Percentiles rank a stretch among this genome's conserved stretches.
These are phyloP conservation scores for Pyrenophora seminiperda DNA, from an alignment of 2,329 filamentous ascomycete genomes.

Conservation along the genomic window DNA sequence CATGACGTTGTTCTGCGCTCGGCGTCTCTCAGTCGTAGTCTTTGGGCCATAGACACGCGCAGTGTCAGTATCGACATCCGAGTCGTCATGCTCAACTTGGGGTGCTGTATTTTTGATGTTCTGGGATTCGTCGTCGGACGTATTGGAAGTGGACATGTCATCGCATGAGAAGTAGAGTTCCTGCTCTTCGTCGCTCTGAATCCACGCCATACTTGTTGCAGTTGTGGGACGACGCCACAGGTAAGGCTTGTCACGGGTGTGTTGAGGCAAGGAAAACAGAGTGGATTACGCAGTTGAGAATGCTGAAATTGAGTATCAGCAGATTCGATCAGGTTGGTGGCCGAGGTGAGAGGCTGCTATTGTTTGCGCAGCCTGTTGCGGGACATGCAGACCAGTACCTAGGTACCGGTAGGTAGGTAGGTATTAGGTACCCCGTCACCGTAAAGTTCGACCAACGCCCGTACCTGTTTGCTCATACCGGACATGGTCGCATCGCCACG, in stretches of 20 bases:
- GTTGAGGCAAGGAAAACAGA: too few relatives aligned
- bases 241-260: not conserved
- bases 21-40: conserved; percentile 47
- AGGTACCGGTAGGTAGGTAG: too few relatives aligned
- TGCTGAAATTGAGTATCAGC: not conserved
- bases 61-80: conserved; percentile 34
- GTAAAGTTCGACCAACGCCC: not conserved
- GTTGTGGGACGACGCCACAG: not conserved
- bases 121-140: conserved; percentile 8
- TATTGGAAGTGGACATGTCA: conserved; percentile 8
- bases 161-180: conserved; percentile 21
- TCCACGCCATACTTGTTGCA: conserved; percentile 25
- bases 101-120: not conserved
- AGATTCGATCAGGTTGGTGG: not conserved
- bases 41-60: conserved; percentile 26
- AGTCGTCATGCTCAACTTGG: conserved; percentile 21
- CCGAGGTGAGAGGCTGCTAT: conserved; percentile 9
- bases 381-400: conserved; percentile 7
- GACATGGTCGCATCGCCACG: not conserved
- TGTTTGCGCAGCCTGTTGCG: conserved; percentile 17
- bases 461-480: not conserved
- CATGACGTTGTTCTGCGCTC: conserved; percentile 52
- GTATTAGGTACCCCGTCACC: too few relatives aligned
- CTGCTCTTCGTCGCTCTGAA: conserved; percentile 24
- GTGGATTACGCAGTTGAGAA: not conserved